phyloP scores from a whole-genome alignment of 176 grass and related monocot genomes.

The Poa pratensis region DNA sequence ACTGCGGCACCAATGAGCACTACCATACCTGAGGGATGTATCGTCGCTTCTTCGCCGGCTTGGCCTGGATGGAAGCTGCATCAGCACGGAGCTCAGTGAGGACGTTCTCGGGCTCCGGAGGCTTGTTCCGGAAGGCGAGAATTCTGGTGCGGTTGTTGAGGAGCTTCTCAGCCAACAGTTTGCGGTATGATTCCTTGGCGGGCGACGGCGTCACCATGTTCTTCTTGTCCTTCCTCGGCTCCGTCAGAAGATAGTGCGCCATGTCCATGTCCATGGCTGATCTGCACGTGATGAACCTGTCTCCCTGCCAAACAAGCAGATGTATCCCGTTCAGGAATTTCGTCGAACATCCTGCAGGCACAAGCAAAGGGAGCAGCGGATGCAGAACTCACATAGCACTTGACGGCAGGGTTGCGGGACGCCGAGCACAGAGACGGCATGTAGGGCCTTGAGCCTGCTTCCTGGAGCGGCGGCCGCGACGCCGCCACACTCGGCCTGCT shows the following conservation, averaged over 20 bases:
- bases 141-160: slow-evolving; percentile 68
- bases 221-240: slow-evolving; percentile 62
- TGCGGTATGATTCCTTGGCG: slow-evolving; percentile 57
- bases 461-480: slow-evolving; percentile 43
- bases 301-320: slow-evolving; percentile 51
- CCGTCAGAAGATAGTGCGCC: slow-evolving; percentile 66
- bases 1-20: background rate
- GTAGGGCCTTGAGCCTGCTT: slow-evolving; percentile 52
- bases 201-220: slow-evolving; percentile 38
- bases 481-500: background rate
- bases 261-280: slow-evolving; percentile 72
- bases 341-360: slow-evolving; percentile 15
- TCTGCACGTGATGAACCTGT: slow-evolving; percentile 62
- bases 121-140: slow-evolving; percentile 59
- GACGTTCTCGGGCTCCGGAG: slow-evolving; percentile 43
- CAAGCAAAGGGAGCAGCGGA: background rate
- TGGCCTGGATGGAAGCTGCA: slow-evolving; percentile 41
- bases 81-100: slow-evolving; percentile 41
- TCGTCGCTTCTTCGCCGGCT: slow-evolving; percentile 46
- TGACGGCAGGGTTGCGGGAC: slow-evolving; percentile 40
- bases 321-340: slow-evolving; percentile 26
- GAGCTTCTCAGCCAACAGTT: slow-evolving; percentile 55
- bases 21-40: slow-evolving; percentile 51
- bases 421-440: slow-evolving; percentile 54
- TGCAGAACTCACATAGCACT: slow-evolving; percentile 44